Percentiles rank a stretch among this genome's conserved stretches.
Conservation (phyloP, 2,329 filamentous ascomycete species). For the Coniochaeta sp. region DNA sequence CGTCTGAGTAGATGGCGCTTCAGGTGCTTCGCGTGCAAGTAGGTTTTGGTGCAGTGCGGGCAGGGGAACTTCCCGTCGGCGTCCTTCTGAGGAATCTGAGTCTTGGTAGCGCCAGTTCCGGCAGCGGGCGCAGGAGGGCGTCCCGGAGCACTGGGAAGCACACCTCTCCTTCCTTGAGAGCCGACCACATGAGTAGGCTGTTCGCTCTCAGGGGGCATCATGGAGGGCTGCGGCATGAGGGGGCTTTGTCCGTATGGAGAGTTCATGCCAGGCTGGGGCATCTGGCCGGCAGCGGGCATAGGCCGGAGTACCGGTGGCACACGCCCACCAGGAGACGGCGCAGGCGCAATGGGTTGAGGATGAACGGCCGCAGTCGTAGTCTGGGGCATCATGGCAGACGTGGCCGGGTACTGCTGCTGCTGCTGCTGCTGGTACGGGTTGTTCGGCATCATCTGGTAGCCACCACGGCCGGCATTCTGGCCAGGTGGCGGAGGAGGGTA, state of each 20-base stretch:
- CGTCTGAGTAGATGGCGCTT: conserved; percentile 94
- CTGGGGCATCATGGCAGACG: conserved; percentile 58
- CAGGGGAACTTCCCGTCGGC: conserved; percentile 97
- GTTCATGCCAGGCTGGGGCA: conserved; percentile 48
- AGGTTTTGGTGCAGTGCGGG: conserved; percentile 96
- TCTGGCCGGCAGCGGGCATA: conserved; percentile 62
- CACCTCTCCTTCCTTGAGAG: conserved; percentile 85
- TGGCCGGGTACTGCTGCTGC: conserved; percentile 49
- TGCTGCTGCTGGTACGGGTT: conserved; percentile 42
- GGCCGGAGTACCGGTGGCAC: conserved; percentile 56
- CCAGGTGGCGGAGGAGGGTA: conserved; percentile 36
- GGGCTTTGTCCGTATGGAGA: conserved; percentile 54
- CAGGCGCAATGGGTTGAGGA: conserved; percentile 69
- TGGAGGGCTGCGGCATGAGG: conserved; percentile 49
- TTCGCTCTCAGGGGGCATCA: conserved; percentile 46
- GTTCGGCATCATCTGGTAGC: conserved; percentile 48
- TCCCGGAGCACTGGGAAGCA: conserved; percentile 84
- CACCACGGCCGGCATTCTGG: conserved; percentile 39
- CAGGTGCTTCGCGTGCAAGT: conserved; percentile 92
- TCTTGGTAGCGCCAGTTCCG: conserved; percentile 65
- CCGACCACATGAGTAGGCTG: conserved; percentile 88
- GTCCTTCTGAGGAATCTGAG: conserved; percentile 85
- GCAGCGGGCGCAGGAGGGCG: conserved; percentile 68
- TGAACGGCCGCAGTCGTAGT: conserved; percentile 60
- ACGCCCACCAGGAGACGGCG: conserved; percentile 49